Evolutionary conservation across 2,329 filamentous ascomycete genomes (phyloP), one percentile per base, ranked within the genome.

Genomic region (Cordyceps farinosa): DNA sequence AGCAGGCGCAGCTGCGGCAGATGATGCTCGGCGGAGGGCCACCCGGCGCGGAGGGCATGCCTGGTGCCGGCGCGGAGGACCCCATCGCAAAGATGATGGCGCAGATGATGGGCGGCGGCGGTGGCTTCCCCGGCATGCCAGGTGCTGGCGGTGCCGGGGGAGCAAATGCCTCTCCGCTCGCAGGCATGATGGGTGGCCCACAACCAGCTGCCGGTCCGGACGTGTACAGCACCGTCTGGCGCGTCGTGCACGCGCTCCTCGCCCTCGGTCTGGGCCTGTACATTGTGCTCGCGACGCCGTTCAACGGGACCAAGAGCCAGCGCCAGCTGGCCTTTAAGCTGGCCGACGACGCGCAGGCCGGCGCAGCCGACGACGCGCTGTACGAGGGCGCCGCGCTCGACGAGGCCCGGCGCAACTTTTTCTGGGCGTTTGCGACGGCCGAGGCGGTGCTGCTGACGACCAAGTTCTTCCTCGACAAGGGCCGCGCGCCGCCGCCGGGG

Each of bases 371-470:
- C 13, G 36, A 38, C 11, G 38, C 38, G 1, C 22, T 52, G 3
- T 52, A 52, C 32, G 66, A 70, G 54, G 27, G 32, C 10, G 40
- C 36, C 13, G 72, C 73, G 47, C 65, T 72, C 29, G 73, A 75
- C 64, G 72, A 68, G 55, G 73, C 70, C 50, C 74, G 71, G 66
- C 69, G 66, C 53, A 58, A 76, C 29, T 88, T 92, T 75, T 92
- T 94, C 75, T 91, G 87, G 79, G 82, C 90, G n/a, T 95, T 94
- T 72, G 88, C 90, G 6, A 91, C 90, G 0, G 87, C 86, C 38
- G 90, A 95, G 77, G 82, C 91, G 11, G 73, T 91, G 60, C 78
- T 94, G 66, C 85, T 94, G 67, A 89, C 86, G 1, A 87, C 84
- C 36, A 81, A 90, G 30, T 90, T 89, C 72, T 86, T 92, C 68